These are phyloP conservation scores for Craterostigma plantagineum DNA, from an alignment of 257 asterid genomes.

Conservation along the genomic window DNA sequence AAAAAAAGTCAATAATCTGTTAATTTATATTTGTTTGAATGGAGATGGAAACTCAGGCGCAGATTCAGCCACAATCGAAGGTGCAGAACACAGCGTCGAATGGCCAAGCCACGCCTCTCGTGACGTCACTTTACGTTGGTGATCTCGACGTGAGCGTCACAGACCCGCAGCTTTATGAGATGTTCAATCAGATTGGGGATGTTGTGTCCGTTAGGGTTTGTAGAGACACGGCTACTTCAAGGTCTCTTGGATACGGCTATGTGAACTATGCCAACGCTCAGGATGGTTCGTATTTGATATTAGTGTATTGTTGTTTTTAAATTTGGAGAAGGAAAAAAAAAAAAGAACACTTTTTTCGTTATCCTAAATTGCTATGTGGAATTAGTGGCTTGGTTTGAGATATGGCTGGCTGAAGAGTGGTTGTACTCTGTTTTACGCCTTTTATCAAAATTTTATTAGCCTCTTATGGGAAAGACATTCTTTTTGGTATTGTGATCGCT, in stretches of 20 bases:
- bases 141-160: constrained; percentile 69
- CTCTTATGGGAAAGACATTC: no score
- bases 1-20: constrained; percentile 8
- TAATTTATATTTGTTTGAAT: constrained; percentile 9
- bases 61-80: constrained; percentile 51
- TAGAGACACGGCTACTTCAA: constrained; percentile 52
- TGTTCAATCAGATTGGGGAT: constrained; percentile 75
- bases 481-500: no score
- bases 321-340: background rate
- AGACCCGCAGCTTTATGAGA: constrained; percentile 73
- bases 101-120: constrained; percentile 30
- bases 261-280: constrained; percentile 67
- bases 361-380: background rate
- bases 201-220: constrained; percentile 93
- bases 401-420: no score
- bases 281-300: constrained; percentile 34
- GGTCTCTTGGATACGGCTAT: constrained; percentile 84
- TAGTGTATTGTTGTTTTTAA: background rate
- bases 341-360: background rate
- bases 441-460: no score
- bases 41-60: constrained; percentile 72
- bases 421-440: no score
- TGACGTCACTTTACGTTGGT: constrained; percentile 80
- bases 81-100: constrained; percentile 22
- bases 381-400: background rate